Conservation (phyloP, 805 yeast genomes). For the Scheffersomyces ergatensis region DNA sequence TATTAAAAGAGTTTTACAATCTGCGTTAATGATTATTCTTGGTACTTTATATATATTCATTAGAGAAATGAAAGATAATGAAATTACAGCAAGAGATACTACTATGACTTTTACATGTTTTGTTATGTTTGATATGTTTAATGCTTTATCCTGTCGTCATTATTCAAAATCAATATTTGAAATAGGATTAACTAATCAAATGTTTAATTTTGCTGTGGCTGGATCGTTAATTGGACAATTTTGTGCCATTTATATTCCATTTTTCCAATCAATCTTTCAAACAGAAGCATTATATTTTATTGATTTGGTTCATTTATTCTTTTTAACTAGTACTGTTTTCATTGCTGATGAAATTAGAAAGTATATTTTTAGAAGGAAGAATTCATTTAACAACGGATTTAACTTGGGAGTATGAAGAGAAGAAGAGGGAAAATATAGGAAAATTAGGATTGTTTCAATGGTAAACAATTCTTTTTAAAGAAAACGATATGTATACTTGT, state of each 20-base stretch:
- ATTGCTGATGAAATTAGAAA: slow-evolving; percentile 83
- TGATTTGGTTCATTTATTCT: slow-evolving; percentile 64
- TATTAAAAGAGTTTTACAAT: slow-evolving; percentile 67
- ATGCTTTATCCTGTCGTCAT: slow-evolving; percentile 92
- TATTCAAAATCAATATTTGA: slow-evolving; percentile 79
- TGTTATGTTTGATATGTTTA: slow-evolving; percentile 94
- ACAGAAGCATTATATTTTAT: slow-evolving; percentile 80
- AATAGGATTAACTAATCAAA: slow-evolving; percentile 75
- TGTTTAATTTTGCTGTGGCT: slow-evolving; percentile 92
- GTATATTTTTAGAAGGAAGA: slow-evolving; percentile 29
- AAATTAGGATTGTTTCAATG: too few relatives aligned
- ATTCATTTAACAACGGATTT: slow-evolving; percentile 11
- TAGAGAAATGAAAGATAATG: slow-evolving; percentile 79
- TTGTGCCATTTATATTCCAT: slow-evolving; percentile 90
- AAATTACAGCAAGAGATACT: slow-evolving; percentile 90
- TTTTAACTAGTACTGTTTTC: slow-evolving; percentile 76
- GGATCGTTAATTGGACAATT: slow-evolving; percentile 87
- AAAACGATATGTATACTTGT: too few relatives aligned
- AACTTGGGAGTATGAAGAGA: background rate
- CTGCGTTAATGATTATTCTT: slow-evolving; percentile 71
- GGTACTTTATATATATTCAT: slow-evolving; percentile 90
- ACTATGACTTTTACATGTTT: slow-evolving; percentile 99
- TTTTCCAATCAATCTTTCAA: slow-evolving; percentile 88
- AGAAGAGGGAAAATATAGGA: too few relatives aligned
- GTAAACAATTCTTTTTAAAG: too few relatives aligned